Evolutionary conservation across 768 basidiomycete species (phyloP), one percentile per base, ranked within the genome.

Genomic region (Pleurotus citrinopileatus): DNA sequence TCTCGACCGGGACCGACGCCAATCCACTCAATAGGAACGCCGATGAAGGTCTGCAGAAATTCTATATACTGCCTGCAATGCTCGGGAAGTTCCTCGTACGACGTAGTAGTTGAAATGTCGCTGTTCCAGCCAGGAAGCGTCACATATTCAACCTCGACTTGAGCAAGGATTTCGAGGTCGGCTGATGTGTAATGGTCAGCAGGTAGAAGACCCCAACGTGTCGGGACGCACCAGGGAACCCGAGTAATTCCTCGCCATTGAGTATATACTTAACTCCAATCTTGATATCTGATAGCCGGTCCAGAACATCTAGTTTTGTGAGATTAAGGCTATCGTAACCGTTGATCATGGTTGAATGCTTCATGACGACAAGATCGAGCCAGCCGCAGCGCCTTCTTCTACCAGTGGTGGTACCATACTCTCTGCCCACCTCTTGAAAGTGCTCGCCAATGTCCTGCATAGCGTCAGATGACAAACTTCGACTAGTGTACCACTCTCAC

Each of bases 341-440:
- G 69, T 99, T 99, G 79, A 99, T 92, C 57, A 91, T 72, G 65
- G 77, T 84, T 5, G 96, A 98, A 70, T 98, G 87, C 67, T 85
- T 87, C 77, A 99, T 81, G 37, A 98, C 93, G 53, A 98, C 92
- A 12, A 98, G 78, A 70, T 99, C 97, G 42, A 99, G 84, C 97
- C 97, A 99, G 10, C 97, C 97, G 69, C 94, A 93, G 52, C 97
- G 88, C 55, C 97, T 80, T 32, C 90, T 77, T 25, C 97, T 85
- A 5, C 97, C 97, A 0, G 97, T 99, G 1, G 94, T 97, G 22
- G 83, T 85, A 17, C 97, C 97, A 59, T 80, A 97, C 67, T 99
- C 97, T 42, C 78, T 80, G 4, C 97, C 97, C 6, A 98, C 87
- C 70, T 95, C 92, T 75, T 98, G 97, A 15, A 99, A 73, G 61